These are phyloP conservation scores for Globisporangium paddicum DNA, from an alignment of 352 stramenopile species.

Conservation along the genomic window DNA sequence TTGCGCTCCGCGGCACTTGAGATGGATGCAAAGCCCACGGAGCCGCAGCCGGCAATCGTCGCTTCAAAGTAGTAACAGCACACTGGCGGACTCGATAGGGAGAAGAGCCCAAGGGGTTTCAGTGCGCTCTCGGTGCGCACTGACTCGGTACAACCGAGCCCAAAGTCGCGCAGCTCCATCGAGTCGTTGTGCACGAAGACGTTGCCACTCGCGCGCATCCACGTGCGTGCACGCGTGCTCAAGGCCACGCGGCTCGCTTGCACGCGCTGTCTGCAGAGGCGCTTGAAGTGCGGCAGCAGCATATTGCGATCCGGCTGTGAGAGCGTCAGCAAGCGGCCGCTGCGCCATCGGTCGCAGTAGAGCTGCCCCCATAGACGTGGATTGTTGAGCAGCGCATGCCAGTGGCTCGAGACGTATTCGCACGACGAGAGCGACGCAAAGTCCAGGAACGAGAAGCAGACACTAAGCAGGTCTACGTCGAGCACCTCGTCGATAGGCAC, in stretches of 20 bases:
- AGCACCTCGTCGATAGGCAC: neutral
- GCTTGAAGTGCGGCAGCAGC: conserved; percentile 14
- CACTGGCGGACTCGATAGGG: no score
- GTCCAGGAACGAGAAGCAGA: conserved; percentile 26
- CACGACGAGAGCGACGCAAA: conserved; percentile 19
- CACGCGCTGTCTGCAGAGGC: conserved; percentile 14
- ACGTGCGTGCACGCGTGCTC: conserved; percentile 26
- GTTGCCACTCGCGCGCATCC: conserved; percentile 15
- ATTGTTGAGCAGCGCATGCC: conserved; percentile 10
- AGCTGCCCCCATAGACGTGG: conserved; percentile 20
- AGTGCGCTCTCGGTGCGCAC: conserved; percentile 18
- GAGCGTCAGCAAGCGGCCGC: neutral
- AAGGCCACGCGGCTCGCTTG: conserved; percentile 7
- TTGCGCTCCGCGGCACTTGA: conserved; percentile 2
- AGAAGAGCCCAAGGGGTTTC: no score
- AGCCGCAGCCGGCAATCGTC: conserved; percentile 19
- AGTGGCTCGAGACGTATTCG: conserved; percentile 19
- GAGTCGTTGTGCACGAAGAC: conserved; percentile 32
- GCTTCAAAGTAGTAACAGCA: conserved; percentile 40
- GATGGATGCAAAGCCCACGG: conserved; percentile 22
- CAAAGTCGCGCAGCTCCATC: conserved; percentile 16
- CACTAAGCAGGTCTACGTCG: conserved; percentile 17
- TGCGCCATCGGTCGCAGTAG: conserved; percentile 20
- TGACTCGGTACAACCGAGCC: conserved; percentile 26
- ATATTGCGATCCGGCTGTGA: neutral